Conservation (phyloP, 2,329 filamentous ascomycete genomes). For the Aspergillus ruber region DNA sequence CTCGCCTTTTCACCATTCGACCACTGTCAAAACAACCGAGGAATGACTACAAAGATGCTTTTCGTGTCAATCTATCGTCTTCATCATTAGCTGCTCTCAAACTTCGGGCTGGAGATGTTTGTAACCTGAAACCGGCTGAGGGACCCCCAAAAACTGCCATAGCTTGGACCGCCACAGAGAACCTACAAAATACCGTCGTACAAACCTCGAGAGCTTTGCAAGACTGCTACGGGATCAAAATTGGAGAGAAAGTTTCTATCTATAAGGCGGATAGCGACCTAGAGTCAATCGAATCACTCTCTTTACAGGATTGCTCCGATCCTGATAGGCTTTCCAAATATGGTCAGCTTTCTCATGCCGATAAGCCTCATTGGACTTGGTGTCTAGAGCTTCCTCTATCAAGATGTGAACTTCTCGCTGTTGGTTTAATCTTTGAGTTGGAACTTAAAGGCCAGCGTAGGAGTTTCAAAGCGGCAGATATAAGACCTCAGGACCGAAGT, state of each 20-base stretch:
- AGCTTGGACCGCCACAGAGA: constrained; percentile 56
- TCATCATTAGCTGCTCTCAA: constrained; percentile 51
- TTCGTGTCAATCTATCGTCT: constrained; percentile 52
- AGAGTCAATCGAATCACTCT: constrained; percentile 52
- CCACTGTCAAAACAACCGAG: constrained; percentile 45
- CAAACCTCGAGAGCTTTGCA: constrained; percentile 70
- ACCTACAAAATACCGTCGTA: constrained; percentile 60
- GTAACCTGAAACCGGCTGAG: constrained; percentile 33
- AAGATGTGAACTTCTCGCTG: constrained; percentile 61
- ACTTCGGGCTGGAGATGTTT: constrained; percentile 54
- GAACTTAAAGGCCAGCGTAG: constrained; percentile 52
- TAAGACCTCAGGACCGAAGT: constrained; percentile 44
- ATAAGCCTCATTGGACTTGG: constrained; percentile 44
- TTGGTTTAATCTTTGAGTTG: constrained; percentile 64
- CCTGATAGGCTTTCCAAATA: constrained; percentile 30
- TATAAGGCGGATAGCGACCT: constrained; percentile 47
- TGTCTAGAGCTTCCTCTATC: constrained; percentile 39
- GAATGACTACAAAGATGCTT: constrained; percentile 50
- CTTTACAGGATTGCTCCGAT: constrained; percentile 54
- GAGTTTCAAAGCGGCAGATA: constrained; percentile 55
- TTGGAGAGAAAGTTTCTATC: constrained; percentile 64
- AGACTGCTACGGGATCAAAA: constrained; percentile 63
- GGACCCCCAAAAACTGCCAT: constrained; percentile 50
- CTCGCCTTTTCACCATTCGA: constrained; percentile 47
- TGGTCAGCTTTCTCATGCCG: constrained; percentile 29